These are phyloP conservation scores for Lathyrus aphaca DNA, from an alignment of 306 rosid species.

Conservation along the genomic window DNA sequence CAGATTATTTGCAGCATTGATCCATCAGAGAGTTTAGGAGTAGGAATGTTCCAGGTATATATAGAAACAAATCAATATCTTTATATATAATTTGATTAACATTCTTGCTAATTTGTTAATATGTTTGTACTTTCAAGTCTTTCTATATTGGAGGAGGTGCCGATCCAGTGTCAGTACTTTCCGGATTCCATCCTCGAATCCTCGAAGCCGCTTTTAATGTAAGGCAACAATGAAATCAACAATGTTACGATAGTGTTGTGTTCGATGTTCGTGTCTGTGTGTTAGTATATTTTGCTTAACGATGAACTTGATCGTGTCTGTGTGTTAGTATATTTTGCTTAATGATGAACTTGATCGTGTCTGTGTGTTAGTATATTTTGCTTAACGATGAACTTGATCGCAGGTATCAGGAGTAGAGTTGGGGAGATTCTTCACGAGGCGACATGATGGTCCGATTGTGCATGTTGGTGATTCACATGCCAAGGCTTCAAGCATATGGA, in stretches of 20 bases:
- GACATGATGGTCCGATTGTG: slow-evolving; percentile 68
- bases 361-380: too few relatives aligned
- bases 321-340: too few relatives aligned
- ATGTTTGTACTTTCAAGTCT: slow-evolving; percentile 60
- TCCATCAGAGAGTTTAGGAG: slow-evolving; percentile 64
- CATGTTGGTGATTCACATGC: slow-evolving; percentile 44
- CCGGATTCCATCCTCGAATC: slow-evolving; percentile 67
- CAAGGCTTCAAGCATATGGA: slow-evolving; percentile 55
- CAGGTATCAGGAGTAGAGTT: slow-evolving; percentile 52
- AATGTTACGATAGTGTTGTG: background rate
- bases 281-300: too few relatives aligned
- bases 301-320: background rate
- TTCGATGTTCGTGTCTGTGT: background rate
- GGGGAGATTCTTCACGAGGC: slow-evolving; percentile 44
- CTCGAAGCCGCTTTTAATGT: slow-evolving; percentile 74
- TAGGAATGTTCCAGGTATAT: slow-evolving; percentile 65
- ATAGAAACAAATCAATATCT: background rate
- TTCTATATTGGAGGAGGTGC: slow-evolving; percentile 89
- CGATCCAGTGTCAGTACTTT: slow-evolving; percentile 57
- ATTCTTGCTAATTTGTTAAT: background rate
- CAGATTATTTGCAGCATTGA: slow-evolving; percentile 76
- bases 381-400: background rate
- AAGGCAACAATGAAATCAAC: slow-evolving; percentile 31
- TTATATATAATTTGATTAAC: slow-evolving; percentile 5
- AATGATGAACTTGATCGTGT: background rate